Evolutionary conservation across 192 early-diverging fungal species (phyloP).

Genomic region (Irineochytrium annulatum): DNA sequence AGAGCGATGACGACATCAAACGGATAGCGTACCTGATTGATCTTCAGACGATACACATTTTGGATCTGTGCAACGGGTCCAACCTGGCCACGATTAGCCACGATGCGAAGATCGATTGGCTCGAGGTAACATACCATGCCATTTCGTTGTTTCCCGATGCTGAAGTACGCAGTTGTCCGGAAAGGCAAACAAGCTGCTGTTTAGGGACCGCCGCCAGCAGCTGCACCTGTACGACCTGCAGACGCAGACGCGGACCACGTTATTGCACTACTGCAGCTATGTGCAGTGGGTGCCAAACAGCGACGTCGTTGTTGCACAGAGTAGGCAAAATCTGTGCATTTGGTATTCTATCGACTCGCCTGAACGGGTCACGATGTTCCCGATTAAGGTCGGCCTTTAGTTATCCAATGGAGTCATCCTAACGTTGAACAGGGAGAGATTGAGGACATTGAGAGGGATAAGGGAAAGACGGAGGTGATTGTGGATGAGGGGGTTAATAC

Average conservation of each 20-base stretch:
- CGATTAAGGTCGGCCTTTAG: slow-evolving; percentile 54
- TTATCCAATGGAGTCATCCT: not conserved
- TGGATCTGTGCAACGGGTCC: slow-evolving; percentile 46
- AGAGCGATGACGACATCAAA: slow-evolving; percentile 50
- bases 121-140: slow-evolving; percentile 43
- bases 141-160: not conserved
- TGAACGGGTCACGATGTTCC: slow-evolving; percentile 61
- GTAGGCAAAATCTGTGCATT: slow-evolving; percentile 55
- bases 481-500: slow-evolving; percentile 67
- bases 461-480: slow-evolving; percentile 60
- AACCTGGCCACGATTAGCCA: slow-evolving; percentile 48
- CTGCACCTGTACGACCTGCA: slow-evolving; percentile 57
- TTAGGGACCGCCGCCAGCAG: slow-evolving; percentile 55
- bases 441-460: slow-evolving; percentile 58
- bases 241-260: slow-evolving; percentile 41
- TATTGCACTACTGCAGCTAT: slow-evolving; percentile 58
- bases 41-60: slow-evolving; percentile 55
- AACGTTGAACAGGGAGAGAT: slow-evolving; percentile 44
- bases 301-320: slow-evolving; percentile 63
- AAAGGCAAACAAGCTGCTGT: slow-evolving; percentile 60
- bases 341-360: slow-evolving; percentile 65
- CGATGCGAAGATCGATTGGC: slow-evolving; percentile 58
- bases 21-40: slow-evolving; percentile 59
- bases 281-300: slow-evolving; percentile 66
- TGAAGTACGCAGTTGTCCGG: slow-evolving; percentile 43